Evolutionary conservation across 2,329 filamentous ascomycete genomes (phyloP).

Genomic region (Penicillium italicum): DNA sequence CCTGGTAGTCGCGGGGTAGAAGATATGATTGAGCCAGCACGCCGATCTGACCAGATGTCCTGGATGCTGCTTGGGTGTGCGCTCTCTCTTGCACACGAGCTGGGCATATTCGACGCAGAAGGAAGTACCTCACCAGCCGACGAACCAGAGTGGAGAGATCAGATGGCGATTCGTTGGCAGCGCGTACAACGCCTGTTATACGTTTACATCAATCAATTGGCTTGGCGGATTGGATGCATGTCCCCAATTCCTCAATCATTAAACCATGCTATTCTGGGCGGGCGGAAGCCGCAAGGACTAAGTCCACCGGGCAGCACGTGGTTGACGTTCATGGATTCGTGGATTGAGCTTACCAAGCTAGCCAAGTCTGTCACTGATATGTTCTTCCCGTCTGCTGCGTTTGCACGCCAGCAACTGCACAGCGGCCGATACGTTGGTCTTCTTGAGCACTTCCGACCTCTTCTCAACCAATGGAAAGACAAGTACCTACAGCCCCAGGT

Average conservation of each 20-base stretch:
- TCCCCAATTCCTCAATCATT: constrained; percentile 50
- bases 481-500: constrained; percentile 34
- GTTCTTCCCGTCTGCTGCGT: constrained; percentile 46
- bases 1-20: constrained; percentile 48
- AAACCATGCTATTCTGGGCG: constrained; percentile 33
- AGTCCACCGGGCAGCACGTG: constrained; percentile 47
- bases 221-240: constrained; percentile 50
- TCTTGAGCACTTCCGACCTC: constrained; percentile 41
- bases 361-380: constrained; percentile 53
- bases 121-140: constrained; percentile 25
- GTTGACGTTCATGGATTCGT: constrained; percentile 52
- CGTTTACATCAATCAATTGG: constrained; percentile 52
- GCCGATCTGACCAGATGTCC: constrained; percentile 56
- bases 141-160: constrained; percentile 29
- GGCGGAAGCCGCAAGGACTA: constrained; percentile 32
- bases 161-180: constrained; percentile 32
- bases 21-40: constrained; percentile 54
- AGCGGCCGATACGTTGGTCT: constrained; percentile 52
- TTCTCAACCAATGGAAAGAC: constrained; percentile 39
- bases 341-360: constrained; percentile 49
- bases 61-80: constrained; percentile 58
- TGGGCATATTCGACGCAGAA: constrained; percentile 50
- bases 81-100: constrained; percentile 51
- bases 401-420: constrained; percentile 35
- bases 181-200: constrained; percentile 41